These are phyloP conservation scores for Ophiorrhiza pumila DNA, from an alignment of 257 asterid species.

Conservation along the genomic window DNA sequence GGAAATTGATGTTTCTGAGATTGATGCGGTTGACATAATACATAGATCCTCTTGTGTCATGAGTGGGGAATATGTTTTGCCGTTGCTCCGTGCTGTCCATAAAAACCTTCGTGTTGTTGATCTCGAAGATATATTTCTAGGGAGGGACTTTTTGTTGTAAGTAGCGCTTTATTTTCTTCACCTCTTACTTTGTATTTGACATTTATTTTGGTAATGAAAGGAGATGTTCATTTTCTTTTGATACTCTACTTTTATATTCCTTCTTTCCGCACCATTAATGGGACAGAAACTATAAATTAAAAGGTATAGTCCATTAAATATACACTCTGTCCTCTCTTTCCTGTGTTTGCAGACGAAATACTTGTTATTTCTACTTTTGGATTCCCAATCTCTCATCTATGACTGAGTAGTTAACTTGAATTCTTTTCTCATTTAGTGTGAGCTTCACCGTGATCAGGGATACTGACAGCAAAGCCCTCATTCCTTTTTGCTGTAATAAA, in stretches of 20 bases:
- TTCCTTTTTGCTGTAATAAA: not conserved
- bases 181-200: slow-evolving; percentile 3
- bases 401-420: not conserved
- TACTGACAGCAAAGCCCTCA: not conserved
- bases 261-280: not conserved
- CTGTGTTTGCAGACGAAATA: not conserved
- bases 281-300: not conserved
- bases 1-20: slow-evolving; percentile 67
- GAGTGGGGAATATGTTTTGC: slow-evolving; percentile 53
- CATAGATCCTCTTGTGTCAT: slow-evolving; percentile 62
- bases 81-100: slow-evolving; percentile 60
- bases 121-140: slow-evolving; percentile 70
- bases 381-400: not conserved
- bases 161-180: slow-evolving; percentile 27
- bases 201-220: not conserved
- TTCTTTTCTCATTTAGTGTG: not conserved
- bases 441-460: slow-evolving; percentile 3
- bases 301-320: not conserved
- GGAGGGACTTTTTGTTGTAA: slow-evolving; percentile 78
- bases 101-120: slow-evolving; percentile 80
- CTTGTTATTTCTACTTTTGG: not conserved
- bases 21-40: slow-evolving; percentile 80
- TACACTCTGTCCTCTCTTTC: not conserved
- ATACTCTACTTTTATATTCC: not conserved
- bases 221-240: not conserved